phyloP scores from a whole-genome alignment of 2,329 filamentous ascomycete species.

The Trichoderma asperellum region DNA sequence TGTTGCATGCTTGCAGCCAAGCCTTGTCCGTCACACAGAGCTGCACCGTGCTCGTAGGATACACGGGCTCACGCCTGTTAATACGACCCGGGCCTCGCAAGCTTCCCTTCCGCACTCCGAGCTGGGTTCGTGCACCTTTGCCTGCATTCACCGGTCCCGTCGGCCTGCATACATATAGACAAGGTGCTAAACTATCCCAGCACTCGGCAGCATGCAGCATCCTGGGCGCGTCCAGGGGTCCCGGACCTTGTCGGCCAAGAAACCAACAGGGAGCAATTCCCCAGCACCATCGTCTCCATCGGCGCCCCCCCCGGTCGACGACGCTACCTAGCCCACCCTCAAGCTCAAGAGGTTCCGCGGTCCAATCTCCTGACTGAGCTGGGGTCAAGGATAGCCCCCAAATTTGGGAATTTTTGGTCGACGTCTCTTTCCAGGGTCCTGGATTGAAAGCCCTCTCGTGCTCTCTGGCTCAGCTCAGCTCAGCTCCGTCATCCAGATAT shows the following conservation, averaged over 20 bases:
- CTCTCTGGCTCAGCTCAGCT: slow-evolving; percentile 19
- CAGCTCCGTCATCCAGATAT: slow-evolving; percentile 21
- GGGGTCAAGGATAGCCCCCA: slow-evolving; percentile 27
- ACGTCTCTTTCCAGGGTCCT: slow-evolving; percentile 4
- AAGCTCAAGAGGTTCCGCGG: slow-evolving; percentile 5
- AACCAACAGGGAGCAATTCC: slow-evolving; percentile 25
- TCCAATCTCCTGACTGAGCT: slow-evolving; percentile 21
- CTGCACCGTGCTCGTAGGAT: not conserved
- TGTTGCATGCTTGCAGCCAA: slow-evolving; percentile 11
- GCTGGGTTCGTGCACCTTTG: slow-evolving; percentile 16
- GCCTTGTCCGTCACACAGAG: slow-evolving; percentile 19
- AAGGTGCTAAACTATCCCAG: slow-evolving; percentile 16
- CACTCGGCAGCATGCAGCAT: slow-evolving; percentile 24
- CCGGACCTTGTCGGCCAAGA: slow-evolving; percentile 13
- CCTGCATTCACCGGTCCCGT: slow-evolving; percentile 20
- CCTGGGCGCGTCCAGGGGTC: slow-evolving; percentile 8
- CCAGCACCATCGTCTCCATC: slow-evolving; percentile 26
- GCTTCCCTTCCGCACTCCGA: slow-evolving; percentile 7
- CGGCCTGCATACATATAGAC: slow-evolving; percentile 14
- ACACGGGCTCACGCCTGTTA: not conserved
- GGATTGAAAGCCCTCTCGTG: slow-evolving; percentile 9
- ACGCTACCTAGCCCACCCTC: slow-evolving; percentile 11
- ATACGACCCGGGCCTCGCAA: not conserved
- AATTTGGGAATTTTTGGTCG: slow-evolving; percentile 6
- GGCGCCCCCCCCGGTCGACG: slow-evolving; percentile 12